These are phyloP conservation scores for Phytophthora ohioensis DNA, from an alignment of 352 stramenopile species.

Conservation along the genomic window DNA sequence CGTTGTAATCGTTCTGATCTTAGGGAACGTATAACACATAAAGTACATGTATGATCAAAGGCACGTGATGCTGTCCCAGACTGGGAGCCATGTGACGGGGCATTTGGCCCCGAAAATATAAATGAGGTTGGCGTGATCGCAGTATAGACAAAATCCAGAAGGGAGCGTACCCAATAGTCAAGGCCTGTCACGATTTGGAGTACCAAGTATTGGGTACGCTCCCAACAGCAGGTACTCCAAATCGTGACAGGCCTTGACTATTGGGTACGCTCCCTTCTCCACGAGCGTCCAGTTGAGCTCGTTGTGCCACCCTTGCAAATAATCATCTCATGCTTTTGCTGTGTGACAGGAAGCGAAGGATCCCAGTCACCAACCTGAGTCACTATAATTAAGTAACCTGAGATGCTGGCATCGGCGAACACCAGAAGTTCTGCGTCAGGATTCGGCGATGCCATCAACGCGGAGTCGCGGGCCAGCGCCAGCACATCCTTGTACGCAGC, in stretches of 20 bases:
- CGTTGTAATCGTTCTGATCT: too few species aligned
- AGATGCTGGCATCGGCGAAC: not conserved
- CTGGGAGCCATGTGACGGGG: too few species aligned
- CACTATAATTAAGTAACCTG: not conserved
- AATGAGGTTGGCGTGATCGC: not conserved
- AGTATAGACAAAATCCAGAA: not conserved
- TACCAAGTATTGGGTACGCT: too few species aligned
- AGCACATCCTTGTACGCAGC: not conserved
- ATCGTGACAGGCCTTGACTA: conserved; percentile 5
- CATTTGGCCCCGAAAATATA: too few species aligned
- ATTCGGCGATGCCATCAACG: not conserved
- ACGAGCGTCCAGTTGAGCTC: not conserved
- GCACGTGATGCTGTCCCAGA: too few species aligned
- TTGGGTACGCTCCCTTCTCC: conserved; percentile 10
- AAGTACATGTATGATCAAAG: too few species aligned
- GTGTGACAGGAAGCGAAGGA: not conserved
- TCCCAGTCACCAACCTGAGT: not conserved
- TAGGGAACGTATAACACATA: too few species aligned
- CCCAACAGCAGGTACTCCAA: not conserved
- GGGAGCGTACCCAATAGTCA: too few species aligned
- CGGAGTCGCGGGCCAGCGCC: not conserved
- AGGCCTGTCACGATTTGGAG: too few species aligned
- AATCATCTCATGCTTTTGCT: not conserved
- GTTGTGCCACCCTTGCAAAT: conserved; percentile 3
- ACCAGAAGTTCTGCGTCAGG: not conserved